A percentile compares a stretch with the other conserved stretches of the same genome.
Conservation (phyloP, 176 grass and related monocot species). For the Microstegium vimineum region DNA sequence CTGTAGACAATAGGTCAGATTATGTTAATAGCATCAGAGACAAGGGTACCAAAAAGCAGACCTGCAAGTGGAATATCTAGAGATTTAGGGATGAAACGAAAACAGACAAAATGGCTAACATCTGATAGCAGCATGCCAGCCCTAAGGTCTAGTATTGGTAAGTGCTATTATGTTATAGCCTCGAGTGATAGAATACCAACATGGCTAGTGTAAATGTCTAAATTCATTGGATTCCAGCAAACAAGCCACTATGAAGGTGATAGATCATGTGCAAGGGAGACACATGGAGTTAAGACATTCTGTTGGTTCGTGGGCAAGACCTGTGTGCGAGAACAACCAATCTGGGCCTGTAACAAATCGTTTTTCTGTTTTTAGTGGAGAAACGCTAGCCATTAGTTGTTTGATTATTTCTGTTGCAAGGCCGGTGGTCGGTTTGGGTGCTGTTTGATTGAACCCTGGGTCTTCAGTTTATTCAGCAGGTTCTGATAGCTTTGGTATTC, state of each 20-base stretch:
- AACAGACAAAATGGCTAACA: conserved; percentile 8
- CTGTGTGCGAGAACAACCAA: too few relatives aligned
- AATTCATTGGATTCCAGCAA: not conserved
- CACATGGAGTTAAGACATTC: too few relatives aligned
- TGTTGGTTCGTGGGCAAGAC: too few relatives aligned
- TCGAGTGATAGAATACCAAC: conserved; percentile 7
- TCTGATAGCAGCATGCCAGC: not conserved
- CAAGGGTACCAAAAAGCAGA: not conserved
- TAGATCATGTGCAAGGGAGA: too few relatives aligned
- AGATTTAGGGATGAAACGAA: not conserved
- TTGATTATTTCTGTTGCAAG: too few relatives aligned
- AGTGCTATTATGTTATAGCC: not conserved
- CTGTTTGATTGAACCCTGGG: too few relatives aligned
- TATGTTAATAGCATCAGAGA: conserved; percentile 16
- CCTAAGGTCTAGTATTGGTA: not conserved
- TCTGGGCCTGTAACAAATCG: too few relatives aligned
- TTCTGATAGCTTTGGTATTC: too few relatives aligned
- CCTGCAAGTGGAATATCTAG: not conserved
- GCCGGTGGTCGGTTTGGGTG: too few relatives aligned
- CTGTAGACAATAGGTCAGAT: conserved; percentile 32
- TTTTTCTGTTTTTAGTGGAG: too few relatives aligned
- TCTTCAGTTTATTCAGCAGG: too few relatives aligned
- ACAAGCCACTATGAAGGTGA: not conserved
- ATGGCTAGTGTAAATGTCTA: not conserved
- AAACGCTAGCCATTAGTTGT: too few relatives aligned